These are phyloP conservation scores for Immersiella caudata DNA, from an alignment of 495 filamentous ascomycete genomes.

Conservation along the genomic window DNA sequence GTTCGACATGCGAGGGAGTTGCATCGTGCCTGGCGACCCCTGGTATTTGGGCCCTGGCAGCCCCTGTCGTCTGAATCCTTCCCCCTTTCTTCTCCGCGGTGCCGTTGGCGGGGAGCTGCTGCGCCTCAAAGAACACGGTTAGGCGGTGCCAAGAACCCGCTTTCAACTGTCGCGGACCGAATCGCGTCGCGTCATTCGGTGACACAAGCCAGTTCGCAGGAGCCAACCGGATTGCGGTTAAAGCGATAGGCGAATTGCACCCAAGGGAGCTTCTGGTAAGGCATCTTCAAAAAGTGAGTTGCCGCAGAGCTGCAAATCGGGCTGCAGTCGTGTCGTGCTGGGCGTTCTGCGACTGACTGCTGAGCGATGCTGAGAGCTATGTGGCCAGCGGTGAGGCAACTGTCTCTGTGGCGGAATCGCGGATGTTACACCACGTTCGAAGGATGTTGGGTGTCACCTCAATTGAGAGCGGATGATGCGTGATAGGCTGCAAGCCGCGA, in stretches of 20 bases:
- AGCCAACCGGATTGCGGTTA: slow-evolving; percentile 7
- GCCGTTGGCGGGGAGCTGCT: neutral
- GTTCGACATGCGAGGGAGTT: slow-evolving; percentile 2
- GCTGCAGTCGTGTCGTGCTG: no score
- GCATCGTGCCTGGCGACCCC: neutral
- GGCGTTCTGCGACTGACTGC: neutral
- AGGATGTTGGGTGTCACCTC: no score
- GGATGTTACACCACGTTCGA: no score
- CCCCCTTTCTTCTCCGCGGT: slow-evolving; percentile 4
- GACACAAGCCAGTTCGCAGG: slow-evolving; percentile 1
- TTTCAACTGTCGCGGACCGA: neutral
- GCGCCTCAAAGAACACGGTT: slow-evolving; percentile 9
- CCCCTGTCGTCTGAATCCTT: slow-evolving; percentile 9
- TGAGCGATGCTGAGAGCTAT: neutral
- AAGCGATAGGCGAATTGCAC: neutral
- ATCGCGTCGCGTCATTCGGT: slow-evolving; percentile 8
- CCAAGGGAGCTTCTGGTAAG: neutral
- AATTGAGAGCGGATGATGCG: no score
- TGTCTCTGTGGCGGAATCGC: no score
- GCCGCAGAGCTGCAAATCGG: neutral
- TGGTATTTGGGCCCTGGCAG: neutral
- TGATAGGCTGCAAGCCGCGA: no score
- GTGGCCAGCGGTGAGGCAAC: no score
- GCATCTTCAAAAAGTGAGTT: neutral
- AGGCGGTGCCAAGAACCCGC: slow-evolving; percentile 6